phyloP scores from a whole-genome alignment of 345 rosid species.

The Linum tenue region DNA sequence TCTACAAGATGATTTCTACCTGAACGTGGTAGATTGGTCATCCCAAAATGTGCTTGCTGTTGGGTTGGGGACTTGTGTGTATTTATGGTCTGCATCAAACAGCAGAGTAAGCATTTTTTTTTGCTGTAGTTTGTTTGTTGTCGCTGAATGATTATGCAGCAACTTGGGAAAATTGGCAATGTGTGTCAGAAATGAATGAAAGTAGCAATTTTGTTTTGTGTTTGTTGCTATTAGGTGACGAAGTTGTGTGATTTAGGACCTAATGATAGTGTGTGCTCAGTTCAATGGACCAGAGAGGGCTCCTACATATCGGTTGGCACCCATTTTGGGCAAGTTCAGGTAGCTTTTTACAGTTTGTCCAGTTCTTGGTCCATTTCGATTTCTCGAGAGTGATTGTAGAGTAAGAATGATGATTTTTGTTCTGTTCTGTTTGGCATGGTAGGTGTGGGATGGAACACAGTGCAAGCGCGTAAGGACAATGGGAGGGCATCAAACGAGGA shows the following conservation, averaged over 20 bases:
- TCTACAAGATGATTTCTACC: slow-evolving; percentile 90
- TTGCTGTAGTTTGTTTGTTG: no score
- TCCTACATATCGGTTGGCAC: slow-evolving; percentile 89
- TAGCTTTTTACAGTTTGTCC: slow-evolving; percentile 18
- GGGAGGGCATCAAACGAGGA: slow-evolving; percentile 94
- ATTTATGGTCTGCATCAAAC: slow-evolving; percentile 92
- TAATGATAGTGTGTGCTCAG: slow-evolving; percentile 65
- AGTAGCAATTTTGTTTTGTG: neutral
- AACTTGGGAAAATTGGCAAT: neutral
- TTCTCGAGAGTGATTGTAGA: neutral
- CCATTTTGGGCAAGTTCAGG: slow-evolving; percentile 86
- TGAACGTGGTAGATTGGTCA: slow-evolving; percentile 97
- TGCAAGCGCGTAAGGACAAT: slow-evolving; percentile 77
- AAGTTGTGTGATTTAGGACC: slow-evolving; percentile 92
- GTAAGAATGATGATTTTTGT: neutral
- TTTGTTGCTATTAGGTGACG: slow-evolving; percentile 53
- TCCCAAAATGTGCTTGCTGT: slow-evolving; percentile 95
- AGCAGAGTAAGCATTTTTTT: slow-evolving; percentile 67
- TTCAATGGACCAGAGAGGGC: slow-evolving; percentile 97
- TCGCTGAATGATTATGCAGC: neutral
- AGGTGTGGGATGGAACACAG: slow-evolving; percentile 95
- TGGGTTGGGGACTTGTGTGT: slow-evolving; percentile 92
- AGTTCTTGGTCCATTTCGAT: neutral
- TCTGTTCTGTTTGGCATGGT: neutral
- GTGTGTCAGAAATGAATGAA: neutral